Evolutionary conservation across 441 rosid genomes (phyloP).

Genomic region (Gossypium davidsonii): DNA sequence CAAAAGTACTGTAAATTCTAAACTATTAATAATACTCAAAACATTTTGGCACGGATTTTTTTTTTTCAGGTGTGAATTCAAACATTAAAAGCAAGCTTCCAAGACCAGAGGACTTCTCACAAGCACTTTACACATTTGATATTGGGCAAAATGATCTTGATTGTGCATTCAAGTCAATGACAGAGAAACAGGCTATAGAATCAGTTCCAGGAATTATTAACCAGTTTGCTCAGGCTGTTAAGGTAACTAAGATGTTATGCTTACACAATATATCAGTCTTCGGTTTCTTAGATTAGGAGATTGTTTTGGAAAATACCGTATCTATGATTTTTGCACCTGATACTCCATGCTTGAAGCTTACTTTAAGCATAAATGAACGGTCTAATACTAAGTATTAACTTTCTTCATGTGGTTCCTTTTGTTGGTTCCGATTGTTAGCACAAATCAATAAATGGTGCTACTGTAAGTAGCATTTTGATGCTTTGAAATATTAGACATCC

Average conservation of each 20-base stretch:
- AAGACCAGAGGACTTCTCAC: slow-evolving; percentile 25
- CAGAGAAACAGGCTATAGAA: slow-evolving; percentile 17
- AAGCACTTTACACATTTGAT: slow-evolving; percentile 32
- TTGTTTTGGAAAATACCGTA: not conserved
- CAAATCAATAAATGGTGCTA: not conserved
- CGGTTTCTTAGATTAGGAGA: not conserved
- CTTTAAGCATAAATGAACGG: not conserved
- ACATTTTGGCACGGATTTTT: not conserved
- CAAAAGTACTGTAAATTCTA: not conserved
- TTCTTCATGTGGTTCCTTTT: not conserved
- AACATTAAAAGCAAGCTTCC: slow-evolving; percentile 19
- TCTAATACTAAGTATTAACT: not conserved
- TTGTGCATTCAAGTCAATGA: slow-evolving; percentile 17
- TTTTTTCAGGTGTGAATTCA: slow-evolving; percentile 12
- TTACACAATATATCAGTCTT: slow-evolving; percentile 10
- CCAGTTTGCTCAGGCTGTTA: slow-evolving; percentile 21
- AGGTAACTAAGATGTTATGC: slow-evolving; percentile 21
- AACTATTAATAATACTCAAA: not conserved
- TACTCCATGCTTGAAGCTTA: not conserved
- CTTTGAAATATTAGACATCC: not conserved
- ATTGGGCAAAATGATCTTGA: slow-evolving; percentile 35
- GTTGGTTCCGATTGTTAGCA: not conserved
- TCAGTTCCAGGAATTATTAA: slow-evolving; percentile 24
- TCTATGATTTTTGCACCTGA: no score
- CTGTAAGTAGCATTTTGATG: not conserved